Evolutionary conservation across 2,329 filamentous ascomycete genomes (phyloP).

Genomic region (Fusarium kyushuense): DNA sequence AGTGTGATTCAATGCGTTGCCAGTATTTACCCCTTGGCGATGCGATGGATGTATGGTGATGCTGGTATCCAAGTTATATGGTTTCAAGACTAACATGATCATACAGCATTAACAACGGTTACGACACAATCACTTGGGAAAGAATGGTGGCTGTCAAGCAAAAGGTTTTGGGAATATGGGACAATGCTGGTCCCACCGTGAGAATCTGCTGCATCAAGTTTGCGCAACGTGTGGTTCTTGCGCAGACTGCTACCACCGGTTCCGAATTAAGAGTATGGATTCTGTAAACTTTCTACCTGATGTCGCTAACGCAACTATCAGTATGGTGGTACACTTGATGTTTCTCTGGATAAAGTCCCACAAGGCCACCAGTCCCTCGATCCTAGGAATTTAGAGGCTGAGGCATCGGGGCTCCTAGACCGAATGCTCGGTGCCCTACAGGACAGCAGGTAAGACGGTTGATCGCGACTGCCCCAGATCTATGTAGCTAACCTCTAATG

Average conservation of each 20-base stretch:
- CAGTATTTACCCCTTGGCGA: conserved; percentile 91
- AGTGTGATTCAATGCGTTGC: conserved; percentile 89
- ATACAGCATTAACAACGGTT: conserved; percentile 84
- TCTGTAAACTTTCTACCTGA: neutral
- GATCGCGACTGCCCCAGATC: neutral
- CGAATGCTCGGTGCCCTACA: conserved; percentile 87
- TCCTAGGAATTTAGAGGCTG: conserved; percentile 86
- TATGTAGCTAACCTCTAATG: conserved; percentile 17
- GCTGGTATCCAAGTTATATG: conserved; percentile 10
- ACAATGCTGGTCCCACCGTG: conserved; percentile 78
- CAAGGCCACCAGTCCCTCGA: conserved; percentile 84
- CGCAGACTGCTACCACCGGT: conserved; percentile 87
- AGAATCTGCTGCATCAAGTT: conserved; percentile 98
- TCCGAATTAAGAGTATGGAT: conserved; percentile 80
- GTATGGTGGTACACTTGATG: conserved; percentile 71
- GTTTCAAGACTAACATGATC: conserved; percentile 48
- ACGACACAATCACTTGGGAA: conserved; percentile 86
- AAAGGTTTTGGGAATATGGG: conserved; percentile 89
- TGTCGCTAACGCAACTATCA: conserved; percentile 44
- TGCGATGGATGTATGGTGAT: conserved; percentile 90
- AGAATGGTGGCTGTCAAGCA: conserved; percentile 90
- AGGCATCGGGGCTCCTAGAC: conserved; percentile 90
- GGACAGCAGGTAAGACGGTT: conserved; percentile 77
- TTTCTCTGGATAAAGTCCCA: conserved; percentile 87
- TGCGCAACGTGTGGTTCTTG: conserved; percentile 89